Evolutionary conservation across 176 grass and related monocot genomes (phyloP), one percentile per base, ranked within the genome.

Genomic region (Carex scoparia): DNA sequence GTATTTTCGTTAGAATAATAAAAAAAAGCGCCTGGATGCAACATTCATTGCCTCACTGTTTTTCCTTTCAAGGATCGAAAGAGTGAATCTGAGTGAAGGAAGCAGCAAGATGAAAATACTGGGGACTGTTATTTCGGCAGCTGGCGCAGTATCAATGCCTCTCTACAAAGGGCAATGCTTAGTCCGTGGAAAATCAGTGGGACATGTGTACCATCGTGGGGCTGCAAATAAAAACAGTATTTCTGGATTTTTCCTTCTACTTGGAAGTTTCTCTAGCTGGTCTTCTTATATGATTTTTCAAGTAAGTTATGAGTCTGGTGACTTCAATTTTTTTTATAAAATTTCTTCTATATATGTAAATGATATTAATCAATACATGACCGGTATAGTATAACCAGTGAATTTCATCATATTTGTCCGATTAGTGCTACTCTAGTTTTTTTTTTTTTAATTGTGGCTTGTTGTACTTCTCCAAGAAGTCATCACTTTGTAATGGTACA

Each of bases 241-340:
- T 19, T 51, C 78, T 27, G 87, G 87, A 19, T 85, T 70, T 81
- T 35, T 89, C 56, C 79, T 81, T 80, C 35, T 85, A 48, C 30
- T 89, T 35, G 59, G 68, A 15, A 80, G 83, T 37, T 82, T 79
- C 32, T 71, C 60, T 37, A 49, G 40, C 70, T 85, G 76, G 76
- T 72, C 87, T 82, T 33, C 32, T 64, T 57, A 85, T 81, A 72
- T 89, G 83, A 76, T 89, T 49, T 77, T 86, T 72, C 87, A 89
- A 72, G 84, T 86, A 85, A 85, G 35, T 66, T 51, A 33, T 18
- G 10, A 38, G 18, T 85, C 6, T 58, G 4, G 4, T 79, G 30
- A 57, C 16, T 65, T 38, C 27, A 35, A 40, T 27, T 81, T 87
- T 46, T 49, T 44, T 51, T 60, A 7, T 37, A 64, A 51, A 32